These are phyloP conservation scores for Cladosporium cucumerinum DNA, from an alignment of 2,329 filamentous ascomycete genomes.

Conservation along the genomic window DNA sequence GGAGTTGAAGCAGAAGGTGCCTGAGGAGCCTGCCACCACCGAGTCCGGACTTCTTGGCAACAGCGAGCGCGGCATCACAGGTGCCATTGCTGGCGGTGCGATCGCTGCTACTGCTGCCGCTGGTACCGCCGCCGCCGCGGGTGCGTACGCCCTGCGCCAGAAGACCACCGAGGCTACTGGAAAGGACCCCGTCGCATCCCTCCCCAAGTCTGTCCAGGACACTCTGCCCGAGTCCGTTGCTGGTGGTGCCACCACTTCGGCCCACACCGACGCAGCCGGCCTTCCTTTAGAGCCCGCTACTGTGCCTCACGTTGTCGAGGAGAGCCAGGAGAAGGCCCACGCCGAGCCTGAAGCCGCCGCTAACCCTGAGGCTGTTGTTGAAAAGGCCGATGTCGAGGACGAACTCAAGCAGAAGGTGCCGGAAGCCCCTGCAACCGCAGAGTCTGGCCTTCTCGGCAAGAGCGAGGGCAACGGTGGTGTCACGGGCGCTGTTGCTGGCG, in stretches of 20 bases:
- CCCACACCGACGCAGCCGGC: constrained; percentile 5
- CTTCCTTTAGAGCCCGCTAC: constrained; percentile 4
- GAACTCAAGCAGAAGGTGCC: constrained; percentile 66
- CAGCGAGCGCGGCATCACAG: constrained; percentile 35
- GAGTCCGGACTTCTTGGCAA: constrained; percentile 34
- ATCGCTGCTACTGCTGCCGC: constrained; percentile 43
- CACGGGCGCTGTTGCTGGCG: constrained; percentile 43
- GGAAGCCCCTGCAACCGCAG: constrained; percentile 26
- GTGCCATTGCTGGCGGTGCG: constrained; percentile 44
- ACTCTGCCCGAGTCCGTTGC: constrained; percentile 33
- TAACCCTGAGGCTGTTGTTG: constrained; percentile 51
- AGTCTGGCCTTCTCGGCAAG: constrained; percentile 35
- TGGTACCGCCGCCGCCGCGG: constrained; percentile 33
- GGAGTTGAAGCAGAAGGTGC: constrained; percentile 54
- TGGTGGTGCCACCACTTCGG: constrained; percentile 22
- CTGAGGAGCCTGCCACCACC: constrained; percentile 33
- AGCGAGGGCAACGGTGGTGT: constrained; percentile 28
- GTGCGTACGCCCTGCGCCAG: constrained; percentile 35
- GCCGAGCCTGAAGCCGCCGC: constrained; percentile 65
- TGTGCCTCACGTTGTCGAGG: constrained; percentile 63
- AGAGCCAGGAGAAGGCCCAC: constrained; percentile 66
- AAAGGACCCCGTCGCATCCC: constrained; percentile 48
- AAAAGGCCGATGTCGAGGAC: constrained; percentile 56
- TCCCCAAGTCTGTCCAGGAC: constrained; percentile 43
- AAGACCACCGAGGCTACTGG: constrained; percentile 40